phyloP scores from a whole-genome alignment of 2,329 filamentous ascomycete species.

The Fusarium sp. region DNA sequence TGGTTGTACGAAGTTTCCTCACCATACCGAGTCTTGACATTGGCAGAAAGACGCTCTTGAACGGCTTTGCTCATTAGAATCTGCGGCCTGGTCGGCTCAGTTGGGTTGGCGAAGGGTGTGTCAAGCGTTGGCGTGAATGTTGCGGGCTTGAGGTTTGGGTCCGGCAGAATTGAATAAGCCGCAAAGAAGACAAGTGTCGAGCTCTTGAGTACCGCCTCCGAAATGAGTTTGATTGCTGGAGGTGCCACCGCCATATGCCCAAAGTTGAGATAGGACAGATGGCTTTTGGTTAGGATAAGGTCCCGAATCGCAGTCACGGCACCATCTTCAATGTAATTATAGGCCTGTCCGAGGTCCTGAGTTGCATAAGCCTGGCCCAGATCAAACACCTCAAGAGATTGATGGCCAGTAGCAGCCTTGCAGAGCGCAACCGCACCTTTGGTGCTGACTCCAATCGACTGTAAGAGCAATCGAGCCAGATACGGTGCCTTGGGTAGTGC shows the following conservation, averaged over 20 bases:
- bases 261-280: slow-evolving; percentile 58
- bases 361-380: slow-evolving; percentile 62
- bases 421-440: slow-evolving; percentile 55
- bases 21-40: slow-evolving; percentile 51
- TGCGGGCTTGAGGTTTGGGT: slow-evolving; percentile 33
- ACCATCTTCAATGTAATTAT: slow-evolving; percentile 60
- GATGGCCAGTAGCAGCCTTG: slow-evolving; percentile 52
- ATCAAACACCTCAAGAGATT: slow-evolving; percentile 55
- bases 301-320: slow-evolving; percentile 50
- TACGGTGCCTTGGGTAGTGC: slow-evolving; percentile 50
- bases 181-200: slow-evolving; percentile 54
- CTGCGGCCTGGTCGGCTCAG: slow-evolving; percentile 41
- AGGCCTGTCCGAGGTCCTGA: slow-evolving; percentile 58
- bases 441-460: slow-evolving; percentile 59
- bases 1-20: slow-evolving; percentile 46
- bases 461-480: slow-evolving; percentile 55
- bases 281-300: slow-evolving; percentile 50
- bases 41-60: slow-evolving; percentile 48
- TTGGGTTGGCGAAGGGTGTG: slow-evolving; percentile 41
- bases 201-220: slow-evolving; percentile 48
- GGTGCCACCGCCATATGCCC: slow-evolving; percentile 53
- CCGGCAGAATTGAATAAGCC: slow-evolving; percentile 54
- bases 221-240: slow-evolving; percentile 46
- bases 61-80: slow-evolving; percentile 48
- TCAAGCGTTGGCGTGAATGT: slow-evolving; percentile 50